These are phyloP conservation scores for Mesostigma viride DNA, from an alignment of 139 green algal species.

Conservation along the genomic window DNA sequence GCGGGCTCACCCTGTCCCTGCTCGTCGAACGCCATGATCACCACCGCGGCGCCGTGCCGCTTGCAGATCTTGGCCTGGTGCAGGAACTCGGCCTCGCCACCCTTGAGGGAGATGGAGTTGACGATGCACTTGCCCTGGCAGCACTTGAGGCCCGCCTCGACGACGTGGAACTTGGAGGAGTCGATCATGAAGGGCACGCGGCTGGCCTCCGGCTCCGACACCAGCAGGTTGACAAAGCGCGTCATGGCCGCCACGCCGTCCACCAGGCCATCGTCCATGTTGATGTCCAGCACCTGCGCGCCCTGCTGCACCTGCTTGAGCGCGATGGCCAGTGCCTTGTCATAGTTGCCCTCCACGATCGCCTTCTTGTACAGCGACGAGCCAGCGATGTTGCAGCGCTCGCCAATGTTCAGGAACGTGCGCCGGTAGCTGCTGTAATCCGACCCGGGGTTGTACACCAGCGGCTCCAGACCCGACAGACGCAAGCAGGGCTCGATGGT, in stretches of 20 bases:
- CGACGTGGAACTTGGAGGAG: constrained; percentile 90
- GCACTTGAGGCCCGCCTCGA: constrained; percentile 95
- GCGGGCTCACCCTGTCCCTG: constrained; percentile 53
- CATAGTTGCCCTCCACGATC: constrained; percentile 83
- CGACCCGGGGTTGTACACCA: constrained; percentile 69
- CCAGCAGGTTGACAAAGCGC: constrained; percentile 88
- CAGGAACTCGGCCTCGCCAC: constrained; percentile 87
- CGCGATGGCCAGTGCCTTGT: constrained; percentile 85
- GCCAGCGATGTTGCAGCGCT: constrained; percentile 95
- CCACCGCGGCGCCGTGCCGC: constrained; percentile 80
- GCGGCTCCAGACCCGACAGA: constrained; percentile 82
- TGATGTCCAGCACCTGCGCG: constrained; percentile 93
- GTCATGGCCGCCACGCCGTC: constrained; percentile 90
- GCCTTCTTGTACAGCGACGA: constrained; percentile 93
- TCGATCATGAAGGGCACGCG: constrained; percentile 98
- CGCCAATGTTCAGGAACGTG: constrained; percentile 90
- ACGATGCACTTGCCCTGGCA: constrained; percentile 94
- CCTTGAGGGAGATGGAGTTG: constrained; percentile 96
- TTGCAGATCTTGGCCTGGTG: constrained; percentile 65
- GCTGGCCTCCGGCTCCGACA: constrained; percentile 79
- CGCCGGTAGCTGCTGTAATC: constrained; percentile 55
- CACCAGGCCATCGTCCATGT: constrained; percentile 96
- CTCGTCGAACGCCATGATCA: constrained; percentile 99
- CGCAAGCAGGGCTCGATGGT: constrained; percentile 64
- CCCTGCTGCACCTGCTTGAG: constrained; percentile 64